Evolutionary conservation across 2,329 filamentous ascomycete genomes (phyloP).

Genomic region (Clathrospora elynae): DNA sequence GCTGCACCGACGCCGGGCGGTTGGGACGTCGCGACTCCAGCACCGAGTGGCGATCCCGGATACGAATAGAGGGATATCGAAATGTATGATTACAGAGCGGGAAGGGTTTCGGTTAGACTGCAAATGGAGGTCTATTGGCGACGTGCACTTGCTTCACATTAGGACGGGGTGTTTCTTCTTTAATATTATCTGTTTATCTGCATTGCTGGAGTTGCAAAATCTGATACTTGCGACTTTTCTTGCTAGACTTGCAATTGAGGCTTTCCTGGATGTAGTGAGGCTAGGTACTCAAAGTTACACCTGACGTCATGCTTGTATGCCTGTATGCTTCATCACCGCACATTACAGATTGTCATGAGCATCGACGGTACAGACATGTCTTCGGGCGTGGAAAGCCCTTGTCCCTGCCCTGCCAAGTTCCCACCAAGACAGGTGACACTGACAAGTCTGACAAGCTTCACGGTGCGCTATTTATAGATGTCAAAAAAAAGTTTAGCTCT

Average conservation of each 20-base stretch:
- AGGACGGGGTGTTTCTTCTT: neutral
- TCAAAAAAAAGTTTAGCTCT: constrained; percentile 3
- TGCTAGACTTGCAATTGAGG: no score
- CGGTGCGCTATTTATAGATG: constrained; percentile 7
- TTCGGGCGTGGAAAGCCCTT: no score
- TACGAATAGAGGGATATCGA: constrained; percentile 25
- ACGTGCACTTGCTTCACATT: neutral
- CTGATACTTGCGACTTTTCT: no score
- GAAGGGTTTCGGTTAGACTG: constrained; percentile 3
- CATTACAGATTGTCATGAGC: no score
- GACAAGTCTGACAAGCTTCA: no score
- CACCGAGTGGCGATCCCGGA: constrained; percentile 33
- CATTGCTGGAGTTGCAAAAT: constrained; percentile 25
- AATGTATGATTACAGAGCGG: constrained; percentile 8
- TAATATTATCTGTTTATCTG: constrained; percentile 15
- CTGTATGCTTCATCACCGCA: no score
- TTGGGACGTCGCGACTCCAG: constrained; percentile 57
- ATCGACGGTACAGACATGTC: no score
- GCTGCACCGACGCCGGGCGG: constrained; percentile 65
- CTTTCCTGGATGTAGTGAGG: no score
- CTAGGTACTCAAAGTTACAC: no score
- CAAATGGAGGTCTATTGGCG: neutral
- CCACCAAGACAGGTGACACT: no score
- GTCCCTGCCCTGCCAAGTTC: no score
- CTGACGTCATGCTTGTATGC: no score